phyloP scores from a whole-genome alignment of 306 rosid species.

The Prunus davidiana region DNA sequence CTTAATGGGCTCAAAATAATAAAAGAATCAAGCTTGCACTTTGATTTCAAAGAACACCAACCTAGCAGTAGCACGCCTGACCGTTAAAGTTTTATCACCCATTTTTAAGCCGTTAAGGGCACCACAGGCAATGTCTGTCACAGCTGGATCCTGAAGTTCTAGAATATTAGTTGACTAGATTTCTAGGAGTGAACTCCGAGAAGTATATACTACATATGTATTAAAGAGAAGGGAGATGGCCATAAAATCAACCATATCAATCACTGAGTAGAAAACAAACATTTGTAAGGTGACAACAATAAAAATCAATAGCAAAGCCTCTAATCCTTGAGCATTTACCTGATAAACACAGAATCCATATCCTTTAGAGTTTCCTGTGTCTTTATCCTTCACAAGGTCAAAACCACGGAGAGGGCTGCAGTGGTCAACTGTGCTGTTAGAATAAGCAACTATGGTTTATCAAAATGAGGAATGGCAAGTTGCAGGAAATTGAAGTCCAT shows the following conservation, averaged over 20 bases:
- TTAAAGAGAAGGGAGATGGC: constrained; percentile 2
- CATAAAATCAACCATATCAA: neutral
- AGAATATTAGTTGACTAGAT: constrained; percentile 20
- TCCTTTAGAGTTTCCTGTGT: constrained; percentile 81
- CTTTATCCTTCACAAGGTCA: constrained; percentile 78
- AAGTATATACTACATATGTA: neutral
- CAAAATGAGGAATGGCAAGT: neutral
- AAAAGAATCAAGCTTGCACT: neutral
- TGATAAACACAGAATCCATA: constrained; percentile 81
- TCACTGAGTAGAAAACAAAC: neutral
- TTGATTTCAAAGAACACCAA: constrained; percentile 26
- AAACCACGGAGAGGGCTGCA: constrained; percentile 72
- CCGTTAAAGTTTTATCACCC: constrained; percentile 87
- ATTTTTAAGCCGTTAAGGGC: constrained; percentile 79
- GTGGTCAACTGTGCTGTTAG: constrained; percentile 19
- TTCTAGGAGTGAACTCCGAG: constrained; percentile 7
- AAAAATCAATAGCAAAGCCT: constrained; percentile 14
- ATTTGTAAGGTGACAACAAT: constrained; percentile 15
- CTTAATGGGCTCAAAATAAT: neutral
- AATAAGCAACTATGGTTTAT: constrained; percentile 12
- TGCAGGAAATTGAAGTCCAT: constrained; percentile 11
- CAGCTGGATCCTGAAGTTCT: constrained; percentile 63
- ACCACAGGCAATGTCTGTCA: constrained; percentile 76
- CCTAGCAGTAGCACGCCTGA: constrained; percentile 76
- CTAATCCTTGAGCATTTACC: constrained; percentile 35